These are phyloP conservation scores for Penicillium hesseltinei DNA, from an alignment of 2,329 filamentous ascomycete genomes.

Conservation along the genomic window DNA sequence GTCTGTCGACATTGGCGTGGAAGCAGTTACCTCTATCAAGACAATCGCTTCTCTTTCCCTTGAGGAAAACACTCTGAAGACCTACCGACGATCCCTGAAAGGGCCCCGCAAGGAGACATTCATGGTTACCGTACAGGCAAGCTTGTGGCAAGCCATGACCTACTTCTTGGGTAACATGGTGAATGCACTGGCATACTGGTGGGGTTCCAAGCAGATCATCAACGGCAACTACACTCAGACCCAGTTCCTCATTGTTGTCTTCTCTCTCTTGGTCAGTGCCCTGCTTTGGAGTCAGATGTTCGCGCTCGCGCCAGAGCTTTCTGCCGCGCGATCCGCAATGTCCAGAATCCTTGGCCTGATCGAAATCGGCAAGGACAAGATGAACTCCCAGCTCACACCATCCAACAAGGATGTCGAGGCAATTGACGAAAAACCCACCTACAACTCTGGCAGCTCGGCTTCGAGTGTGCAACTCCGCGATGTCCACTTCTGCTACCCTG, in stretches of 20 bases:
- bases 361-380: conserved; percentile 36
- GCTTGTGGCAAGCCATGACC: conserved; percentile 47
- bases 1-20: conserved; percentile 52
- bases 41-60: conserved; percentile 53
- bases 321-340: conserved; percentile 62
- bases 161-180: conserved; percentile 60
- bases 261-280: conserved; percentile 69
- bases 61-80: conserved; percentile 49
- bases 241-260: conserved; percentile 71
- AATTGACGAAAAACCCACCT: conserved; percentile 17
- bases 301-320: conserved; percentile 71
- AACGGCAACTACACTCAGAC: conserved; percentile 64
- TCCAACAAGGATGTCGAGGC: conserved; percentile 24
- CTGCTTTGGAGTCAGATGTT: conserved; percentile 74
- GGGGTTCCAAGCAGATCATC: conserved; percentile 70
- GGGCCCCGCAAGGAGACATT: conserved; percentile 51
- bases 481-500: conserved; percentile 65
- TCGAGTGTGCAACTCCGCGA: conserved; percentile 55
- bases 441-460: conserved; percentile 29
- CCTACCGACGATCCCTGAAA: conserved; percentile 46
- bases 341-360: conserved; percentile 53
- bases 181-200: conserved; percentile 77
- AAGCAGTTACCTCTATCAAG: conserved; percentile 53
- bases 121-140: conserved; percentile 48
- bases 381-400: conserved; percentile 18